phyloP scores from a whole-genome alignment of 345 rosid species.

The Aquilaria yunnanensis region DNA sequence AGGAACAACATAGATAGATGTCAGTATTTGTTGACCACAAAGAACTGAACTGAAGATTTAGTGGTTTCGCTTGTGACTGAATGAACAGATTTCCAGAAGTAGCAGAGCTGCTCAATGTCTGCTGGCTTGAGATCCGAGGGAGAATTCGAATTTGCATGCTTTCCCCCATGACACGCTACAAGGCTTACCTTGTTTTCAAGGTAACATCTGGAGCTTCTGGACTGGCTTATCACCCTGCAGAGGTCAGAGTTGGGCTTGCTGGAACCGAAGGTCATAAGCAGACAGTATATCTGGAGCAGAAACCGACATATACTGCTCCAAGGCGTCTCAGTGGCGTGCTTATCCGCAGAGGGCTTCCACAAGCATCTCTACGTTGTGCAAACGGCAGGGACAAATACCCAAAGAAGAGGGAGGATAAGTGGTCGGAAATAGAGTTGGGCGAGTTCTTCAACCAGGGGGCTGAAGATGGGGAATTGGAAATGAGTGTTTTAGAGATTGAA shows the following conservation, averaged over 20 bases:
- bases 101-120: conserved; percentile 34
- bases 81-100: conserved; percentile 35
- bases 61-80: no score
- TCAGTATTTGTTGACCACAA: background rate
- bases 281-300: conserved; percentile 15
- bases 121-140: conserved; percentile 47
- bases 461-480: conserved; percentile 35
- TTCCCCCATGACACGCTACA: conserved; percentile 34
- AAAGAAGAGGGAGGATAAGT: conserved; percentile 37
- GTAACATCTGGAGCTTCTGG: conserved; percentile 15
- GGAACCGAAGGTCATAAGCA: conserved; percentile 15
- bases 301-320: background rate
- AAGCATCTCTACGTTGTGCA: background rate
- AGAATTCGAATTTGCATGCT: conserved; percentile 29
- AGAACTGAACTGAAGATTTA: background rate
- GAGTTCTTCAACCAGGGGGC: conserved; percentile 26
- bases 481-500: conserved; percentile 36
- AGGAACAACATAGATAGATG: background rate
- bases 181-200: conserved; percentile 42
- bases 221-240: conserved; percentile 27
- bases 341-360: conserved; percentile 11
- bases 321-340: background rate
- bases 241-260: conserved; percentile 24
- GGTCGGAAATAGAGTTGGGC: conserved; percentile 59
- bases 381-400: conserved; percentile 11